These are phyloP conservation scores for Zasmidium cellare DNA, from an alignment of 2,329 filamentous ascomycete species.

Conservation along the genomic window DNA sequence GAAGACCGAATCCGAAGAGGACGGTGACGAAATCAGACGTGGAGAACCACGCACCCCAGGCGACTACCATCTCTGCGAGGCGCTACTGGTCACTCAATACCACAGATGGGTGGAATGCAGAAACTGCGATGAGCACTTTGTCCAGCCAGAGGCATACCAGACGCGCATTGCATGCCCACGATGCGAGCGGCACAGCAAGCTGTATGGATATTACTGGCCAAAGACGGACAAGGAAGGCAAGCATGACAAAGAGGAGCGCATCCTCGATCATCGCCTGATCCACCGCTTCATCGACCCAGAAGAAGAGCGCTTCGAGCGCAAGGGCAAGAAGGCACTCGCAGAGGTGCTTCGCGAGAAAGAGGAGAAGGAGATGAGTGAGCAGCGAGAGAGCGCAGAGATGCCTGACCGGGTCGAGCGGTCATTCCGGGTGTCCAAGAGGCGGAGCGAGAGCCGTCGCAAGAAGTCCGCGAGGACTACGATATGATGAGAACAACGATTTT, in stretches of 20 bases:
- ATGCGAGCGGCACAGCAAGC: slow-evolving; percentile 91
- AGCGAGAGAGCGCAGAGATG: slow-evolving; percentile 10
- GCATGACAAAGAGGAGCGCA: slow-evolving; percentile 65
- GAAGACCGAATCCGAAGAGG: slow-evolving; percentile 14
- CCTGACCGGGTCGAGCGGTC: slow-evolving; percentile 2
- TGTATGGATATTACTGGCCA: slow-evolving; percentile 94
- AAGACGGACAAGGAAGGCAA: slow-evolving; percentile 83
- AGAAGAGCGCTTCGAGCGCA: slow-evolving; percentile 36
- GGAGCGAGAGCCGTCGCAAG: slow-evolving; percentile 16
- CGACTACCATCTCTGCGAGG: slow-evolving; percentile 74
- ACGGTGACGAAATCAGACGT: slow-evolving; percentile 30
- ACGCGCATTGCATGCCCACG: slow-evolving; percentile 84
- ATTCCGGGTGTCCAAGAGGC: slow-evolving; percentile 7
- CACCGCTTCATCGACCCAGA: slow-evolving; percentile 74
- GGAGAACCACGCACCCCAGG: slow-evolving; percentile 43
- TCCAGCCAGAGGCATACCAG: slow-evolving; percentile 84
- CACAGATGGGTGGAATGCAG: slow-evolving; percentile 85
- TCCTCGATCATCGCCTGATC: slow-evolving; percentile 83
- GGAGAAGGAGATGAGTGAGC: slow-evolving; percentile 23
- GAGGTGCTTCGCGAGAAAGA: slow-evolving; percentile 30
- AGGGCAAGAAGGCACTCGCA: slow-evolving; percentile 35
- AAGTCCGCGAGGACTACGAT: slow-evolving; percentile 15
- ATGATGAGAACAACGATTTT: slow-evolving; percentile 1
- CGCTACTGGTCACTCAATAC: slow-evolving; percentile 74
- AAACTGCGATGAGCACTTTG: slow-evolving; percentile 78